Base-by-base conservation (phyloP, 805 yeast species). In the Dipodascus albidus region DNA sequence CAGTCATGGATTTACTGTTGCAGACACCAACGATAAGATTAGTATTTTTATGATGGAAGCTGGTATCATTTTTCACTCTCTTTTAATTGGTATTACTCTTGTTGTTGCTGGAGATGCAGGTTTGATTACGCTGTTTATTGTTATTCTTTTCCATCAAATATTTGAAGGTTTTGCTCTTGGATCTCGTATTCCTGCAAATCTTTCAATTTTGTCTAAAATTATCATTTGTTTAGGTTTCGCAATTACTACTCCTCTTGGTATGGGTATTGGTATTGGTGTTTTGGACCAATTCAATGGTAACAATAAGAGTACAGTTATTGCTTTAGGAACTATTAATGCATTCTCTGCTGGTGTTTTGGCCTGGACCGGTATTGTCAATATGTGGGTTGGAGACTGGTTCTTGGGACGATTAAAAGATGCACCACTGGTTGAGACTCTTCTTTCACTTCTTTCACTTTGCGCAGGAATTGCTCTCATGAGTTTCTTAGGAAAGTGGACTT, bases 101-200 rank as follows among this genome's bases (percentile, higher is more conserved):
- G 81, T 82, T 2, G 78, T 77, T n/a, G 65, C 80, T 8, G 81
- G 80, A 44, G 79, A 78, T 80, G 74, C 89, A 2, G 83, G 79
- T 59, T 82, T 80, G 61, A 71, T 69, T 49, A 73, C 82, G 2
- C 69, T 81, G 51, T 81, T 79, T 60, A 70, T 78, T 48, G 87
- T 81, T 20, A 53, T 75, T 50, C 75, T 79, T 3, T 81, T 81
- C 71, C 87, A 85, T 64, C 93, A 85, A 68, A 74, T 81, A 74
- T 85, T 85, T 62, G 93, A 85, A 70, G 93, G 91, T 54, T 71
- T 85, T 52, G 93, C 90, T 57, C 70, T 85, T 59, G 91, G 91
- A 23, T 75, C 88, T 8, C 77, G 91, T 69, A 74, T 83, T 48
- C 85, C 87, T 1, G 75, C 73, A 31, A 69, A 62, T 58, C 76